Evolutionary conservation across 805 yeast species (phyloP).

Genomic region (Candida endomychidarum): DNA sequence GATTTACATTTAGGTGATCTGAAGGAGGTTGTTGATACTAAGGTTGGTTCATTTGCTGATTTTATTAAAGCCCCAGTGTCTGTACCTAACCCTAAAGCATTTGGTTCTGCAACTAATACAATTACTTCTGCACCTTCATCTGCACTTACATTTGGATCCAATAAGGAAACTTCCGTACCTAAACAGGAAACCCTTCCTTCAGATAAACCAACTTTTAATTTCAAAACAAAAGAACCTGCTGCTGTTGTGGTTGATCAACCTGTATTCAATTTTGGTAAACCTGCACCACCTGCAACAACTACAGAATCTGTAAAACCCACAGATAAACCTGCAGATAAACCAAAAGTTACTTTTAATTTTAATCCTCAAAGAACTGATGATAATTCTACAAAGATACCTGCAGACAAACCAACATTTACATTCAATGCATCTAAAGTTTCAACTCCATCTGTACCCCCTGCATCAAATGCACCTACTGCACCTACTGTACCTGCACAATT

Average conservation of each 20-base stretch:
- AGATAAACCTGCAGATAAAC: no score
- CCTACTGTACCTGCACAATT: background rate
- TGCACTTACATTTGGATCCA: no score
- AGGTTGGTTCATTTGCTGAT: conserved; percentile 17
- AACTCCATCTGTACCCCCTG: no score
- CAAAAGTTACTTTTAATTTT: background rate
- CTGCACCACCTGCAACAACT: background rate
- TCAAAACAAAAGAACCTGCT: conserved; percentile 1
- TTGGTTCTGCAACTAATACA: background rate
- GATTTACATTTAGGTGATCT: conserved; percentile 21
- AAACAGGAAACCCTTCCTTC: background rate
- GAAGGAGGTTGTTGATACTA: background rate
- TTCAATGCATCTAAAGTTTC: no score
- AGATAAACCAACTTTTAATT: background rate
- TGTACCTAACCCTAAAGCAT: background rate
- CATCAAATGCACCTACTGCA: background rate
- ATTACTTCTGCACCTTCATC: no score
- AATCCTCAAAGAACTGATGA: background rate
- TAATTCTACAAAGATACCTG: background rate
- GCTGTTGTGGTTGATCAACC: conserved; percentile 4
- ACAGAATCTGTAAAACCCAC: background rate
- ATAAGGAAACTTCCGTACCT: no score
- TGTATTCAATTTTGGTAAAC: background rate
- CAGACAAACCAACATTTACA: no score
- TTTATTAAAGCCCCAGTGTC: conserved; percentile 8